Percentiles rank a stretch among this genome's conserved stretches.
phyloP scores from a whole-genome alignment of 768 basidiomycete species.

The Amanita fuliginea region DNA sequence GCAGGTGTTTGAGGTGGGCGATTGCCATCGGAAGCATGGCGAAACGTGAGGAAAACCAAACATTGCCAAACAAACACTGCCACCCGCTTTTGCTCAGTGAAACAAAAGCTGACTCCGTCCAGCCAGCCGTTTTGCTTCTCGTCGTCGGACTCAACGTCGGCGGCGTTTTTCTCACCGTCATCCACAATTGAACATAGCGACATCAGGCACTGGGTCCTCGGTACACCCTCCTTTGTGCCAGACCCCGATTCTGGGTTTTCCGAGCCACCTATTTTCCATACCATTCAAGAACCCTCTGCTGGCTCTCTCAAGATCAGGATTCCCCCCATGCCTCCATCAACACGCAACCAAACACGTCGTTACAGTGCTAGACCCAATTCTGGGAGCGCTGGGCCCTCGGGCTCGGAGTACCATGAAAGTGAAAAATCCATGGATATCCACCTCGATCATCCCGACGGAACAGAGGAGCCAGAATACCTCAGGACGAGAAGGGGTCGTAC shows the following conservation, averaged over 20 bases:
- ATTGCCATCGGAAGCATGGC: constrained; percentile 2
- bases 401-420: constrained; percentile 39
- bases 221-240: constrained; percentile 5
- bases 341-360: constrained; percentile 18
- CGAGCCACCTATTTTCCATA: not conserved
- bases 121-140: not conserved
- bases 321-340: constrained; percentile 15
- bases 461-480: constrained; percentile 19
- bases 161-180: not conserved
- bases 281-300: not conserved
- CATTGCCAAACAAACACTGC: constrained; percentile 8
- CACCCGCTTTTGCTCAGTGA: constrained; percentile 5
- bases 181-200: constrained; percentile 1
- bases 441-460: constrained; percentile 14
- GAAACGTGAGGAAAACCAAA: constrained; percentile 1
- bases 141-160: constrained; percentile 2
- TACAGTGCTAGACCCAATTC: constrained; percentile 23
- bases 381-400: constrained; percentile 24
- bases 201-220: constrained; percentile 4
- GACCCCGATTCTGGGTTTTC: not conserved
- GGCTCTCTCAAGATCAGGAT: constrained; percentile 16
- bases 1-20: constrained; percentile 1
- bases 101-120: constrained; percentile 5
- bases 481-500: constrained; percentile 29
- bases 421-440: constrained; percentile 29